Evolutionary conservation across 192 early-diverging fungal genomes (phyloP).

Genomic region (Martensiomyces pterosporus): DNA sequence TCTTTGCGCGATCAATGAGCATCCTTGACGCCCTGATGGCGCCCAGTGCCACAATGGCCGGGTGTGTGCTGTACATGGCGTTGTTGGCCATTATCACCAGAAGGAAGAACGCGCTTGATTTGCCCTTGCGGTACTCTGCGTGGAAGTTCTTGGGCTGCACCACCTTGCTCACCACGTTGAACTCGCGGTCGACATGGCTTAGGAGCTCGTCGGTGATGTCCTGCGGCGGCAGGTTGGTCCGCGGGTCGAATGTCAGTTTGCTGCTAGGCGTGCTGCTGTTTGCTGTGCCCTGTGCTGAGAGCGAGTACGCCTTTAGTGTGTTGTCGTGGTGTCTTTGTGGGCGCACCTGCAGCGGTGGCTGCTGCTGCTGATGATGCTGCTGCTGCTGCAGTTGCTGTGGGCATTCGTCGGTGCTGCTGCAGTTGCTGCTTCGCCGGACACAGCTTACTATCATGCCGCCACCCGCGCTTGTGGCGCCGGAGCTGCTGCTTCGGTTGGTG

Average conservation of each 20-base stretch:
- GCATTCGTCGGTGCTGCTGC: background rate
- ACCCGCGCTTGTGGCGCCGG: no score
- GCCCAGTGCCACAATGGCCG: constrained; percentile 15
- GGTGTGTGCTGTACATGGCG: constrained; percentile 31
- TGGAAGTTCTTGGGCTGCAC: constrained; percentile 28
- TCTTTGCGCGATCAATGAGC: constrained; percentile 30
- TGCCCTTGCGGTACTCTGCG: constrained; percentile 11
- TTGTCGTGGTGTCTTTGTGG: constrained; percentile 9
- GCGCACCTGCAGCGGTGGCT: no score
- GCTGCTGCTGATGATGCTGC: background rate
- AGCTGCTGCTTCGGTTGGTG: no score
- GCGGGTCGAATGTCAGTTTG: constrained; percentile 20
- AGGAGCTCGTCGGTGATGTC: constrained; percentile 40
- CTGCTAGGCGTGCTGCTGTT: background rate
- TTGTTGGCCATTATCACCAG: constrained; percentile 42
- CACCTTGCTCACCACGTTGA: constrained; percentile 40
- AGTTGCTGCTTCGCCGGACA: no score
- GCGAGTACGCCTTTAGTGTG: constrained; percentile 6
- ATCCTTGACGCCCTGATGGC: constrained; percentile 9
- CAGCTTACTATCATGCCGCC: no score
- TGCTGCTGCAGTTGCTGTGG: background rate
- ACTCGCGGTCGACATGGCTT: constrained; percentile 17
- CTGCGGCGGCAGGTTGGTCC: constrained; percentile 16
- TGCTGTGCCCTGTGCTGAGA: no score
- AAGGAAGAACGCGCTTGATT: constrained; percentile 17